Conservation (phyloP, 352 stramenopile species). For the Poterioochromonas sp. region DNA sequence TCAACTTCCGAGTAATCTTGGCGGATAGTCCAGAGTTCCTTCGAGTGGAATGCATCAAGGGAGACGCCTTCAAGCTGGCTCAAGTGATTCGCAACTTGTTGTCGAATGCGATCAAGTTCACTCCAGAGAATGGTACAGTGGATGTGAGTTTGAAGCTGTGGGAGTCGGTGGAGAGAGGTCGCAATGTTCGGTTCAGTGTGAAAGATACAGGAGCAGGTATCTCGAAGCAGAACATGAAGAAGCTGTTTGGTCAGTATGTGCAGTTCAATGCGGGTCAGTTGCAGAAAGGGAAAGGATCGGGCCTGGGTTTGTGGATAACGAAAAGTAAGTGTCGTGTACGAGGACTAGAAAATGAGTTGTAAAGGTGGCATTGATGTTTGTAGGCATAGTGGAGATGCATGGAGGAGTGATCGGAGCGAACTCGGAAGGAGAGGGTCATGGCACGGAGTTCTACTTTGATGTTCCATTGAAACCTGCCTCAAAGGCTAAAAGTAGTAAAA, state of each 20-base stretch:
- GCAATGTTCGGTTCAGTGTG: background rate
- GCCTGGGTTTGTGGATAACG: slow-evolving; percentile 19
- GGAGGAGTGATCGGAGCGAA: background rate
- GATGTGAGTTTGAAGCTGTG: background rate
- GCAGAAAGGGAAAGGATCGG: slow-evolving; percentile 21
- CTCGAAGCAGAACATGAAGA: background rate
- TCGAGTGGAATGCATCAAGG: background rate
- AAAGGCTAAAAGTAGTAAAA: background rate
- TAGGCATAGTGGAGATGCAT: slow-evolving; percentile 26
- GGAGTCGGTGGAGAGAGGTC: background rate
- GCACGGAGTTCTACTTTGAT: background rate
- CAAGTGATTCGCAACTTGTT: slow-evolving; percentile 31
- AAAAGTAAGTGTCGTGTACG: slow-evolving; percentile 23
- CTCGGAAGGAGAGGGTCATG: slow-evolving; percentile 14
- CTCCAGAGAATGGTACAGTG: background rate
- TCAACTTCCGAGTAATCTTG: background rate
- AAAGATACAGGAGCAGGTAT: slow-evolving; percentile 15
- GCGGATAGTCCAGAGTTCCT: background rate
- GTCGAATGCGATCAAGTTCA: slow-evolving; percentile 34
- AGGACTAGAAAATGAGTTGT: background rate
- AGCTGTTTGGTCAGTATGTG: slow-evolving; percentile 9
- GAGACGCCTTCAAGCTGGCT: slow-evolving; percentile 2
- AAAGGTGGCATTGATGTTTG: background rate
- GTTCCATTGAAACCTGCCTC: background rate
- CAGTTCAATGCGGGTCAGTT: slow-evolving; percentile 12